Base-by-base conservation (phyloP, 1,284 basidiomycete genomes). In the Flammula alnicola region DNA sequence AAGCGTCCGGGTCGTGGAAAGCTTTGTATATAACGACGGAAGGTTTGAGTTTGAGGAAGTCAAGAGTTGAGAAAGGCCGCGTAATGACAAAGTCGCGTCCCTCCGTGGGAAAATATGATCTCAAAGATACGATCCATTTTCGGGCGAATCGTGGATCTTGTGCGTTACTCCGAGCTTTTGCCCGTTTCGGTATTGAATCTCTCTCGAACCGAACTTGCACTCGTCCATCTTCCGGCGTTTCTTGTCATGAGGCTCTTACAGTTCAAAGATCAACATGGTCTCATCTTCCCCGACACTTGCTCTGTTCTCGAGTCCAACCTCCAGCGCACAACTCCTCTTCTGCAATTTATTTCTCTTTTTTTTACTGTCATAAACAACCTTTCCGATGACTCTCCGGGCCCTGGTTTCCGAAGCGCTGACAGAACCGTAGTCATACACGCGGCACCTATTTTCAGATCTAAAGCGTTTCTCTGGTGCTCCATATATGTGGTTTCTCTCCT, bases 371-470 rank as follows among this genome's bases (percentile, higher is more conserved):
- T 9, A 26, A 17, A 30, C 26, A 41, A 22, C 49, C 51, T 59
- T 52, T 32, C 65, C 65, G 65, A 67, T 43, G 53, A 63, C 59
- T 64, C 63, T 46, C 65, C 65, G 63, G 40, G 51, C 49, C 49
- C 43, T 59, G 49, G 39, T 46, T 51, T 31, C 53, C 55, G 49
- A 55, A 52, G 51, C 50, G 46, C 33, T 52, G 57, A 47, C 44
- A 47, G 42, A 37, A 49, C 40, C 48, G 37, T 11, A n/a, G n/a
- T 32, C 40, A 43, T 38, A 29, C 52, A 49, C 47, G 49, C 45
- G 43, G 47, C 42, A 44, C 32, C 52, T 54, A 54, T 57, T 58
- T 43, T 39, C 40, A 51, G 44, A 42, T 46, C 41, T 39, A 49
- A 31, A n/a, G n/a, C 37, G 29, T 27, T 35, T 42, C 43, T 47